Evolutionary conservation across 2,329 filamentous ascomycete genomes (phyloP).

Genomic region (Ascochyta lentis): DNA sequence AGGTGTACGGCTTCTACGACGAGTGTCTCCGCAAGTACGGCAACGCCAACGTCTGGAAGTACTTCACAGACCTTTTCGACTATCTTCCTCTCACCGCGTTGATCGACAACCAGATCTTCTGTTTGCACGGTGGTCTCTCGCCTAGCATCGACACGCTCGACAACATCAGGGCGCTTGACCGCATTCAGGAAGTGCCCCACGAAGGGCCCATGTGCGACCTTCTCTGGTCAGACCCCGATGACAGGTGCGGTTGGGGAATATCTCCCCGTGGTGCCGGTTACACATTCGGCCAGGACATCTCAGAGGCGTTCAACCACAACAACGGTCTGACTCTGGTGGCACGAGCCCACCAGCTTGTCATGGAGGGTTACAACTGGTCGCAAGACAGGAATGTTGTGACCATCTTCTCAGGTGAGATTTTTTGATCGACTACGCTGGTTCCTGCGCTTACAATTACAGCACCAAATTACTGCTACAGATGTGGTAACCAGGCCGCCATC

Average conservation of each 20-base stretch:
- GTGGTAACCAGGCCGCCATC: constrained; percentile 98
- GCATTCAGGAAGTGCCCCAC: constrained; percentile 74
- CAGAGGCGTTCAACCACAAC: constrained; percentile 98
- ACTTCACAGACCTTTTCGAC: constrained; percentile 79
- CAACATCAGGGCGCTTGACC: constrained; percentile 63
- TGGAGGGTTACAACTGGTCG: constrained; percentile 99
- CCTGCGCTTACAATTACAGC: constrained; percentile 49
- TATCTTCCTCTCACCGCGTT: constrained; percentile 76
- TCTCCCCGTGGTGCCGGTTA: constrained; percentile 93
- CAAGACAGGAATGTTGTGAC: constrained; percentile 98
- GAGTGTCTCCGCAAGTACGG: constrained; percentile 80
- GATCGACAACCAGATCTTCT: constrained; percentile 76
- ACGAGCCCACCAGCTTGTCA: constrained; percentile 95
- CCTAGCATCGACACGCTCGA: constrained; percentile 77
- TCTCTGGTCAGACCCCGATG: constrained; percentile 89
- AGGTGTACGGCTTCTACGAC: constrained; percentile 81
- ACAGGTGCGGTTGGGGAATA: constrained; percentile 95
- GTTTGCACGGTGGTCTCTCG: constrained; percentile 74
- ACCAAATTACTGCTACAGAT: constrained; percentile 90
- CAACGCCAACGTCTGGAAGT: constrained; percentile 80
- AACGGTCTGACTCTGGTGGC: constrained; percentile 96
- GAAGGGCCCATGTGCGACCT: constrained; percentile 79
- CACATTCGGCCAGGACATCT: constrained; percentile 96
- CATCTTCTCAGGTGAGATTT: constrained; percentile 74
- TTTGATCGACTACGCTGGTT: background rate